Conservation (phyloP, 495 filamentous ascomycete genomes). For the Neurospora sp. region DNA sequence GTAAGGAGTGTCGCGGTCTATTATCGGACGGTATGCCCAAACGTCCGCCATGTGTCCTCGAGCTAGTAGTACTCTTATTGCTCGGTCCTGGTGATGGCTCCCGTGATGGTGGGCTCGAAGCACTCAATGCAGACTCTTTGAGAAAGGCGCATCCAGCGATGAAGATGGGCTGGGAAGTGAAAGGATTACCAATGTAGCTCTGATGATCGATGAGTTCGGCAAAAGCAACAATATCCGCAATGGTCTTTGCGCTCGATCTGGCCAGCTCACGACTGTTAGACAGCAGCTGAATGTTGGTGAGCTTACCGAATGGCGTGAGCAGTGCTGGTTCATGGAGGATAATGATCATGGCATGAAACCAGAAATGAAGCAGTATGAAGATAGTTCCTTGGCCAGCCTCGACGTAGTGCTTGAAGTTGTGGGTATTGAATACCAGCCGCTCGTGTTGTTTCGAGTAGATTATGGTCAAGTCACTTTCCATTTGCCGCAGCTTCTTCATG, state of each 20-base stretch:
- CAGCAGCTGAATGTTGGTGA: conserved; percentile 51
- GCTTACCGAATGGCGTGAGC: conserved; percentile 62
- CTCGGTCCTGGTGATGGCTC: conserved; percentile 33
- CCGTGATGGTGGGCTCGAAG: conserved; percentile 46
- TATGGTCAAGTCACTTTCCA: conserved; percentile 70
- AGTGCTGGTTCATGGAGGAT: conserved; percentile 74
- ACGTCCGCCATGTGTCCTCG: neutral
- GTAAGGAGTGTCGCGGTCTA: conserved; percentile 55
- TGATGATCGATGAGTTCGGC: conserved; percentile 69
- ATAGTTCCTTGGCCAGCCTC: conserved; percentile 68
- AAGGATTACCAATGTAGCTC: conserved; percentile 75
- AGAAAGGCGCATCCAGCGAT: conserved; percentile 81
- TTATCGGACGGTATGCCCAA: conserved; percentile 27
- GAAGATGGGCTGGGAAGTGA: conserved; percentile 83
- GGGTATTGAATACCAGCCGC: conserved; percentile 65
- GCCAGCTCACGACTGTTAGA: conserved; percentile 70
- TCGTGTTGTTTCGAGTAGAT: conserved; percentile 67
- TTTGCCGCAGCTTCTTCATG: conserved; percentile 52
- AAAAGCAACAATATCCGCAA: conserved; percentile 74
- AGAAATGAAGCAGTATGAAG: conserved; percentile 81
- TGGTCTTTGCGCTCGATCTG: conserved; percentile 82
- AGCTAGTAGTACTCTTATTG: conserved; percentile 3
- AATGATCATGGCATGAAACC: conserved; percentile 82
- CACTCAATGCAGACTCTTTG: conserved; percentile 60
- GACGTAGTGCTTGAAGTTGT: conserved; percentile 68